Conservation (phyloP, 805 yeast genomes). For the Jamesozyma rosinii region DNA sequence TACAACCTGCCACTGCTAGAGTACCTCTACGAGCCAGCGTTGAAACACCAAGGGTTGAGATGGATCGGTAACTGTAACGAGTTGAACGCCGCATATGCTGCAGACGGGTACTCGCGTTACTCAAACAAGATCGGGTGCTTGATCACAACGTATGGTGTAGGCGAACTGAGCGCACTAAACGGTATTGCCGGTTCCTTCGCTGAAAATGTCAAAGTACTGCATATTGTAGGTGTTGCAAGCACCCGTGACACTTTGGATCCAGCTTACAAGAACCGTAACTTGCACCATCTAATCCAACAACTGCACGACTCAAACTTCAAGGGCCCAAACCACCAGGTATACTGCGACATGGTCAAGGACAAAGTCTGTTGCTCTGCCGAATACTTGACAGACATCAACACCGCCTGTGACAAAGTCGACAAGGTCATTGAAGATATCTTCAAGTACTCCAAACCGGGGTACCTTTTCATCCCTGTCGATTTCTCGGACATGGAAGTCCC, state of each 20-base stretch:
- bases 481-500: constrained; percentile 37
- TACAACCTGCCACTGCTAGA: constrained; percentile 62
- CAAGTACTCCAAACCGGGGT: constrained; percentile 67
- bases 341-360: constrained; percentile 51
- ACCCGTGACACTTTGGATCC: constrained; percentile 5
- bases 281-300: constrained; percentile 56
- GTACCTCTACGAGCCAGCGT: constrained; percentile 40
- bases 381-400: constrained; percentile 35
- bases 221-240: constrained; percentile 57
- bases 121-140: constrained; percentile 57
- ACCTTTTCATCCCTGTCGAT: constrained; percentile 68
- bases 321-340: constrained; percentile 57
- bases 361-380: constrained; percentile 49
- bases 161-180: constrained; percentile 76
- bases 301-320: constrained; percentile 35
- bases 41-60: constrained; percentile 31
- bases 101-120: constrained; percentile 77
- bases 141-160: constrained; percentile 73
- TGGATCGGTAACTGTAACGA: constrained; percentile 88
- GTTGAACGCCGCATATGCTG: constrained; percentile 80
- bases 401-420: constrained; percentile 54
- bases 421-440: constrained; percentile 48
- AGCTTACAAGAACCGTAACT: constrained; percentile 23
- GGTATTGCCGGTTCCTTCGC: constrained; percentile 79
- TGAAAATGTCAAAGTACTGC: constrained; percentile 70